phyloP scores from a whole-genome alignment of 2,329 filamentous ascomycete genomes.

The Whalleya microplaca region DNA sequence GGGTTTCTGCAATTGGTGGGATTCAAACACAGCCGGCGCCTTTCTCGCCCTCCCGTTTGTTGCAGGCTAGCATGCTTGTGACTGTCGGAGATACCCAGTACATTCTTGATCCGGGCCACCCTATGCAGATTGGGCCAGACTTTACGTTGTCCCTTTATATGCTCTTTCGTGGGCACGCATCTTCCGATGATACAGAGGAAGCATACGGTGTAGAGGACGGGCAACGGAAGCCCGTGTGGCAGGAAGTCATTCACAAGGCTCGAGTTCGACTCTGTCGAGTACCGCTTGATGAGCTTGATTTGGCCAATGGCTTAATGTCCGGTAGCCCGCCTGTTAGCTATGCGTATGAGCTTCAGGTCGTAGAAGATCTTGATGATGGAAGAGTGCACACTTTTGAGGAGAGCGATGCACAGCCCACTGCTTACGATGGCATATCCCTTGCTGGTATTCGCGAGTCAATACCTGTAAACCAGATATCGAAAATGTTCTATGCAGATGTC shows the following conservation, averaged over 20 bases:
- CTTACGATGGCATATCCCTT: conserved; percentile 46
- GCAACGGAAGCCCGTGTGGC: conserved; percentile 78
- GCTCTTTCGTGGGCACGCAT: conserved; percentile 82
- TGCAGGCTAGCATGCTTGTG: conserved; percentile 91
- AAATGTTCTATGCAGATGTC: conserved; percentile 92
- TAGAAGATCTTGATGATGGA: conserved; percentile 75
- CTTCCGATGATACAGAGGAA: conserved; percentile 49
- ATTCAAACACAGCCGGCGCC: conserved; percentile 79
- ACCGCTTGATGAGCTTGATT: conserved; percentile 42
- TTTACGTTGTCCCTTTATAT: conserved; percentile 93
- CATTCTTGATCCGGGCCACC: conserved; percentile 61
- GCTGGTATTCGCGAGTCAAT: conserved; percentile 57
- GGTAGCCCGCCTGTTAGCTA: conserved; percentile 52
- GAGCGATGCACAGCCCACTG: conserved; percentile 26
- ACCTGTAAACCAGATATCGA: conserved; percentile 69
- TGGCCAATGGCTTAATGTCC: conserved; percentile 5
- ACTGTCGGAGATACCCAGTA: conserved; percentile 87
- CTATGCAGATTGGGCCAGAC: conserved; percentile 82
- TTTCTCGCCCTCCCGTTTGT: conserved; percentile 85
- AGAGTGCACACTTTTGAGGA: conserved; percentile 52
- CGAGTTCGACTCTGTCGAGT: conserved; percentile 78
- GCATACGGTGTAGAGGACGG: conserved; percentile 53
- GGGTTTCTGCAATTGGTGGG: conserved; percentile 91
- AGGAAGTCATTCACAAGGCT: conserved; percentile 94
- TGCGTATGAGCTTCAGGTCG: conserved; percentile 77